Conservation (phyloP, 2,329 filamentous ascomycete genomes). For the Colletotrichum sidae region DNA sequence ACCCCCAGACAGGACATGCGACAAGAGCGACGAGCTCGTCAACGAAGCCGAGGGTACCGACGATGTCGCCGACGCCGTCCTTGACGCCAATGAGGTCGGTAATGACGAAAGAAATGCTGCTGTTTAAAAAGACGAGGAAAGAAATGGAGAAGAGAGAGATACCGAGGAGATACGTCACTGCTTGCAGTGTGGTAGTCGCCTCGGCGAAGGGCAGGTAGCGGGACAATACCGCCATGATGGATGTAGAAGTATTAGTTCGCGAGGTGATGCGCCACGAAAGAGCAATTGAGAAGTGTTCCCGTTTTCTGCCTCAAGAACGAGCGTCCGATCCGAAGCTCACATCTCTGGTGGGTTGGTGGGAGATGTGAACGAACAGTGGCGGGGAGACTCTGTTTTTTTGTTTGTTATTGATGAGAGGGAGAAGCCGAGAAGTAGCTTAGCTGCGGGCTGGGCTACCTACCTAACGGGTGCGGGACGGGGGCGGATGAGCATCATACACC, state of each 20-base stretch:
- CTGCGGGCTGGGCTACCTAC: conserved; percentile 4
- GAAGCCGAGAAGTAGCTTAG: conserved; percentile 15
- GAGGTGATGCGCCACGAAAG: conserved; percentile 4
- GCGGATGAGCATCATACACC: conserved; percentile 31
- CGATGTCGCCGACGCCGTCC: conserved; percentile 79
- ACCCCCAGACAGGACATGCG: conserved; percentile 83
- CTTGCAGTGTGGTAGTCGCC: conserved; percentile 70
- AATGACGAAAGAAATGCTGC: conserved; percentile 85
- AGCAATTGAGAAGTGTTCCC: conserved; percentile 22
- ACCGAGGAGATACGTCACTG: conserved; percentile 81
- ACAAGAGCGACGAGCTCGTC: conserved; percentile 86
- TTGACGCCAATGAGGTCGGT: conserved; percentile 84
- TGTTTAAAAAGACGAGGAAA: conserved; percentile 91
- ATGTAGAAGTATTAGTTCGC: conserved; percentile 2
- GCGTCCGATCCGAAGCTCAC: conserved; percentile 27
- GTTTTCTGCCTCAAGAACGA: conserved; percentile 29
- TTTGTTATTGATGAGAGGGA: conserved; percentile 37
- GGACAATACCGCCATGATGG: conserved; percentile 46
- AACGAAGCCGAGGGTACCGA: conserved; percentile 86
- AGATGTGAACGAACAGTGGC: not conserved
- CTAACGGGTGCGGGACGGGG: conserved; percentile 21
- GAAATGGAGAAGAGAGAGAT: conserved; percentile 89
- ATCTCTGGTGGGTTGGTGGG: conserved; percentile 25
- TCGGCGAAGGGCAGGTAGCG: conserved; percentile 68
- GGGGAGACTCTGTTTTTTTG: conserved; percentile 1